Evolutionary conservation across 805 yeast genomes (phyloP).

Genomic region (Teunomyces funiuensis): DNA sequence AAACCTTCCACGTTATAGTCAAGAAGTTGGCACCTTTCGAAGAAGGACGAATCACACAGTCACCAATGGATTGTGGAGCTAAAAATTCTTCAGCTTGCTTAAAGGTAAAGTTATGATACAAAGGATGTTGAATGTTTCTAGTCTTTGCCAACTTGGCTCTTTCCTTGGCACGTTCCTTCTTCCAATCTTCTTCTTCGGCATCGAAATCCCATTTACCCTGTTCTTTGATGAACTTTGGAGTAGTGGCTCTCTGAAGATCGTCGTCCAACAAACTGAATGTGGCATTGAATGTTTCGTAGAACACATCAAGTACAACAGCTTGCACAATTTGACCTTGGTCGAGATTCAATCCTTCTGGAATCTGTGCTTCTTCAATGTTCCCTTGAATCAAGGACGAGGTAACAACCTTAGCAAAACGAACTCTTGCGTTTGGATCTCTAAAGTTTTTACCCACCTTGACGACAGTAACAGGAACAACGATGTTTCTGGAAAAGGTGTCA

Average conservation of each 20-base stretch:
- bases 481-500: slow-evolving; percentile 64
- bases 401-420: slow-evolving; percentile 40
- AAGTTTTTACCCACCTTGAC: slow-evolving; percentile 64
- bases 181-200: slow-evolving; percentile 67
- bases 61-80: slow-evolving; percentile 88
- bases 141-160: slow-evolving; percentile 66
- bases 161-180: slow-evolving; percentile 57
- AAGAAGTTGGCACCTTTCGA: slow-evolving; percentile 85
- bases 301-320: slow-evolving; percentile 70
- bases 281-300: slow-evolving; percentile 73
- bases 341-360: slow-evolving; percentile 44
- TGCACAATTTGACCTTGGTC: slow-evolving; percentile 78
- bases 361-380: slow-evolving; percentile 46
- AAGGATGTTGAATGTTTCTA: slow-evolving; percentile 87
- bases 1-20: slow-evolving; percentile 95
- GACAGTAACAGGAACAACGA: slow-evolving; percentile 73
- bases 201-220: slow-evolving; percentile 76
- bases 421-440: slow-evolving; percentile 50
- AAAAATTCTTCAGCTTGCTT: slow-evolving; percentile 90
- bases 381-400: slow-evolving; percentile 44
- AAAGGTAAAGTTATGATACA: slow-evolving; percentile 78
- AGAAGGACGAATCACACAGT: slow-evolving; percentile 91
- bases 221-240: slow-evolving; percentile 50
- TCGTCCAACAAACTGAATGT: slow-evolving; percentile 68
- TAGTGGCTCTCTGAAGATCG: slow-evolving; percentile 57